phyloP scores from a whole-genome alignment of 352 stramenopile genomes.

The Phytophthora podocarpi region DNA sequence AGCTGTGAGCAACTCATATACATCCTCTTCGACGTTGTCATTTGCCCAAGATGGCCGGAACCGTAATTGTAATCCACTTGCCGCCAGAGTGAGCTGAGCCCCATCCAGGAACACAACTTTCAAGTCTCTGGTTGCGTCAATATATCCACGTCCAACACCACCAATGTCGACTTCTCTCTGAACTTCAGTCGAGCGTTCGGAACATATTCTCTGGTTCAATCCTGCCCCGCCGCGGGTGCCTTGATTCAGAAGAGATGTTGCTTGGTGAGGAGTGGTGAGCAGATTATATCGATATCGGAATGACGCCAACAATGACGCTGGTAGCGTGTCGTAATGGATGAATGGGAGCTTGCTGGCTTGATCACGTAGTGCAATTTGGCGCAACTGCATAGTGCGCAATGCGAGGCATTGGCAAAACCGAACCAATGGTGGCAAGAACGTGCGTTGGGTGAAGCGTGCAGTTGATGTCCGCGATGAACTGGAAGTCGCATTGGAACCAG shows the following conservation, averaged over 20 bases:
- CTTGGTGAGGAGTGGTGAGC: not conserved
- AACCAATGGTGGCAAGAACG: slow-evolving; percentile 32
- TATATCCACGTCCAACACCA: slow-evolving; percentile 48
- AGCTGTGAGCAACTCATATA: slow-evolving; percentile 44
- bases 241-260: not conserved
- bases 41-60: slow-evolving; percentile 37
- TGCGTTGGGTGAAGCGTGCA: slow-evolving; percentile 10
- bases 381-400: slow-evolving; percentile 55
- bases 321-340: slow-evolving; percentile 58
- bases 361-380: slow-evolving; percentile 42
- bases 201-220: not conserved
- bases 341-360: slow-evolving; percentile 47
- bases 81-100: slow-evolving; percentile 45
- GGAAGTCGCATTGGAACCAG: not conserved
- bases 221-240: not conserved
- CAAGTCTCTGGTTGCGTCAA: slow-evolving; percentile 46
- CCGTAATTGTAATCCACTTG: slow-evolving; percentile 48
- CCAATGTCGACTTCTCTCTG: slow-evolving; percentile 33
- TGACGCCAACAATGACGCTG: slow-evolving; percentile 45
- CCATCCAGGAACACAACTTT: slow-evolving; percentile 54
- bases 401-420: slow-evolving; percentile 61
- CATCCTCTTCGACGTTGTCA: slow-evolving; percentile 26
- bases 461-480: not conserved
- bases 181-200: not conserved
- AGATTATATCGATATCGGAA: slow-evolving; percentile 36